A percentile compares a stretch with the other conserved stretches of the same genome.
Evolutionary conservation across 2,329 filamentous ascomycete species (phyloP).

Genomic region (Akanthomyces uredinophilus): DNA sequence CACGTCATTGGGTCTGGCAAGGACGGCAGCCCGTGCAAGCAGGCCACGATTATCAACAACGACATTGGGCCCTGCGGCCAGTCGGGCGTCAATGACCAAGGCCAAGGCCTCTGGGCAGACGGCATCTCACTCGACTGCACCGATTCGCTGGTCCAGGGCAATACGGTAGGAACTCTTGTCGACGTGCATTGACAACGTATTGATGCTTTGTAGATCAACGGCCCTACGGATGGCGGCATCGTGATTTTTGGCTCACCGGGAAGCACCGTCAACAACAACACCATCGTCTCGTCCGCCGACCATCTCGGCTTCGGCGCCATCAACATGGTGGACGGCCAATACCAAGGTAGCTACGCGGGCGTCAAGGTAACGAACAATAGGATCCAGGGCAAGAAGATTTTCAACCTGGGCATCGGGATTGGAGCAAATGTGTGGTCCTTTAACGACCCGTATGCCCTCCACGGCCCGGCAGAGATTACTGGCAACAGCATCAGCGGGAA

Average conservation of each 20-base stretch:
- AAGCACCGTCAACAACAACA: conserved; percentile 20
- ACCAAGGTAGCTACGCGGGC: conserved; percentile 21
- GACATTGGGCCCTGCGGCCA: conserved; percentile 23
- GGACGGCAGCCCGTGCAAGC: conserved; percentile 19
- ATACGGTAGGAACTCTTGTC: conserved; percentile 17
- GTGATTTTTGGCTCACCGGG: conserved; percentile 24
- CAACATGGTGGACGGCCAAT: conserved; percentile 24
- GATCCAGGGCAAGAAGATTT: conserved; percentile 20
- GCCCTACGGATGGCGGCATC: conserved; percentile 23
- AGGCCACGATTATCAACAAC: conserved; percentile 22
- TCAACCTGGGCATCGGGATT: conserved; percentile 24
- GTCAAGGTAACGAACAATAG: conserved; percentile 22
- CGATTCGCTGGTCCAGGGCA: conserved; percentile 19
- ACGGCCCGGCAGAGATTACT: conserved; percentile 18
- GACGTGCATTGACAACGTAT: not conserved
- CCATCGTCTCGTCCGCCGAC: conserved; percentile 20
- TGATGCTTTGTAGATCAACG: conserved; percentile 17
- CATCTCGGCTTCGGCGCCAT: conserved; percentile 23
- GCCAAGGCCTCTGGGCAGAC: conserved; percentile 21
- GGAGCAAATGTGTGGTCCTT: conserved; percentile 23
- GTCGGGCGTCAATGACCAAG: conserved; percentile 19
- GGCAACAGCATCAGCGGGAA: conserved; percentile 21
- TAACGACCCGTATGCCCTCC: conserved; percentile 17
- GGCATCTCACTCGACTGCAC: conserved; percentile 24
- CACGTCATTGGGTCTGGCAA: conserved; percentile 23